Evolutionary conservation across 2,329 filamentous ascomycete genomes (phyloP).

Genomic region (Pseudogymnoascus sp.): DNA sequence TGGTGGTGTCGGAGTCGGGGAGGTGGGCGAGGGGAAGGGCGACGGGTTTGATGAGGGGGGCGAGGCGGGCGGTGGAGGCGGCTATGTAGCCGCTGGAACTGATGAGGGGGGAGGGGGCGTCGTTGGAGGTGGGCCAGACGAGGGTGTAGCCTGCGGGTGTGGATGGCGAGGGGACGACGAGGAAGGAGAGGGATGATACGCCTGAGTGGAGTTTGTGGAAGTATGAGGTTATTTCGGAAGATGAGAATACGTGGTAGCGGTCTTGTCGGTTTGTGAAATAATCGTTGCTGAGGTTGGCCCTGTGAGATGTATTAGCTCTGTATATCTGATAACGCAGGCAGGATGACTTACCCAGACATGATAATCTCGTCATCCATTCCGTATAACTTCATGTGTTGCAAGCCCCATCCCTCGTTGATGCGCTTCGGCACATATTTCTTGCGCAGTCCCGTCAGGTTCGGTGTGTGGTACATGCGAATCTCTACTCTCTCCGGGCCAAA

Average conservation of each 20-base stretch:
- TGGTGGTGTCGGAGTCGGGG: constrained; percentile 48
- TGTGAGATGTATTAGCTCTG: constrained; percentile 20
- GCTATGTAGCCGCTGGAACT: constrained; percentile 61
- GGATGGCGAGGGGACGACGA: constrained; percentile 54
- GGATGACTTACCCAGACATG: constrained; percentile 60
- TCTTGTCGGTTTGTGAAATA: constrained; percentile 97
- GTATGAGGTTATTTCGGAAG: constrained; percentile 69
- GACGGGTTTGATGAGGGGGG: constrained; percentile 53
- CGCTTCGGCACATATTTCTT: constrained; percentile 79
- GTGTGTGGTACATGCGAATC: constrained; percentile 95
- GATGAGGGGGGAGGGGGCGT: constrained; percentile 64
- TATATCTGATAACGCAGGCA: neutral
- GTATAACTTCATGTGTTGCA: constrained; percentile 99
- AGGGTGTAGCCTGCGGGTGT: constrained; percentile 50
- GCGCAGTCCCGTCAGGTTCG: constrained; percentile 78
- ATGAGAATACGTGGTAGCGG: constrained; percentile 84
- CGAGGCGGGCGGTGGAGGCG: constrained; percentile 58
- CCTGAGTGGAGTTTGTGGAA: constrained; percentile 70
- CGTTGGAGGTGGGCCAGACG: constrained; percentile 68
- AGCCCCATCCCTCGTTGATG: constrained; percentile 95
- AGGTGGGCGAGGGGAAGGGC: constrained; percentile 13
- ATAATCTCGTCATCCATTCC: constrained; percentile 93
- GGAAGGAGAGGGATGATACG: constrained; percentile 73
- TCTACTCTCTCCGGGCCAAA: constrained; percentile 81
- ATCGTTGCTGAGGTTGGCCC: constrained; percentile 81